Conservation (phyloP, 192 early-diverging fungal species). For the Rhizophagus prolifer region DNA sequence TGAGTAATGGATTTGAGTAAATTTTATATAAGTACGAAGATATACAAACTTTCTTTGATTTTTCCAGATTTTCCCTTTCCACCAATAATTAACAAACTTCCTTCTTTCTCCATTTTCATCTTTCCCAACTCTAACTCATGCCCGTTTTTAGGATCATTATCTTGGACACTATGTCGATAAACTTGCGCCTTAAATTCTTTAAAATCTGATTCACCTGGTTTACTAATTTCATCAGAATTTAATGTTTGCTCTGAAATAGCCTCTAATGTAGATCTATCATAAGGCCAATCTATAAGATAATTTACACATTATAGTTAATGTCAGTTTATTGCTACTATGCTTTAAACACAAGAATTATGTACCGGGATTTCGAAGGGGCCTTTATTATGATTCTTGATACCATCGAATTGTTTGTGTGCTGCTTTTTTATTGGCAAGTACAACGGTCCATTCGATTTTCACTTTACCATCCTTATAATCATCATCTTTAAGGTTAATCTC, state of each 20-base stretch:
- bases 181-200: constrained; percentile 14
- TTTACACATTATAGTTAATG: constrained; percentile 3
- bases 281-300: constrained; percentile 9
- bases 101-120: constrained; percentile 19
- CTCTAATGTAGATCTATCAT: constrained; percentile 7
- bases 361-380: background rate
- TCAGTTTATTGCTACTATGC: no score
- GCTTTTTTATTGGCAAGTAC: constrained; percentile 26
- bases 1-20: background rate
- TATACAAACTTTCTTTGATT: no score
- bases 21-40: background rate
- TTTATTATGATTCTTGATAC: background rate
- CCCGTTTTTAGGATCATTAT: background rate
- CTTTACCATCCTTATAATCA: background rate
- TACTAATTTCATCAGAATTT: background rate
- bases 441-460: constrained; percentile 21
- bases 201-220: no score
- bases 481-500: constrained; percentile 6
- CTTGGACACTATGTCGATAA: background rate
- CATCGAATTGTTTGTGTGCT: background rate
- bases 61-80: constrained; percentile 25
- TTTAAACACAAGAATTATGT: constrained; percentile 3
- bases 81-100: constrained; percentile 22
- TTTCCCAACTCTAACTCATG: constrained; percentile 8
- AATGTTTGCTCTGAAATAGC: constrained; percentile 12